A percentile compares a stretch with the other conserved stretches of the same genome.
These are phyloP conservation scores for Fusarium hostae DNA, from an alignment of 2,329 filamentous ascomycete species.

Conservation along the genomic window DNA sequence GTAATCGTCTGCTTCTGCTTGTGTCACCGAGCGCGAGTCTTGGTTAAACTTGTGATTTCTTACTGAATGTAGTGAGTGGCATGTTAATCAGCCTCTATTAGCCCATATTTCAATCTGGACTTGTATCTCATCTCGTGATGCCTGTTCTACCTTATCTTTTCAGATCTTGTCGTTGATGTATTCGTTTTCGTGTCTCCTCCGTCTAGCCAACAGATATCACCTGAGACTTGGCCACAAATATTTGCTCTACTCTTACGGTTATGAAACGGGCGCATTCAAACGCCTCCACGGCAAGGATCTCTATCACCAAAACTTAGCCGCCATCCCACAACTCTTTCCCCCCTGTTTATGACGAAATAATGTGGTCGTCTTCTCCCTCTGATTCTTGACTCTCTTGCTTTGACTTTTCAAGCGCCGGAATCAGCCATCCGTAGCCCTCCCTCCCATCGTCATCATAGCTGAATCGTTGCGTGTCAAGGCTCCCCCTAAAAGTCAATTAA, in stretches of 20 bases:
- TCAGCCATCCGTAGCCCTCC: slow-evolving; percentile 9
- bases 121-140: slow-evolving; percentile 8
- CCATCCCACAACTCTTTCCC: slow-evolving; percentile 5
- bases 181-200: slow-evolving; percentile 17
- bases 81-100: slow-evolving; percentile 27
- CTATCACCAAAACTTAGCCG: slow-evolving; percentile 11
- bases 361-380: not conserved
- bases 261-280: slow-evolving; percentile 16
- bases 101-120: slow-evolving; percentile 15
- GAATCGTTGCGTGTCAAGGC: slow-evolving; percentile 15
- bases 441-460: slow-evolving; percentile 21
- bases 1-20: slow-evolving; percentile 1
- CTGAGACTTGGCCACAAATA: slow-evolving; percentile 3
- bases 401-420: slow-evolving; percentile 11
- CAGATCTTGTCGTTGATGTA: not conserved
- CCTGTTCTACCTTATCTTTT: not conserved
- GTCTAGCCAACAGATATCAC: not conserved
- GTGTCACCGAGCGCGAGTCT: slow-evolving; percentile 17
- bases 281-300: not conserved
- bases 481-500: slow-evolving; percentile 32
- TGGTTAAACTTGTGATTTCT: not conserved
- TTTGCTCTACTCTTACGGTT: slow-evolving; percentile 4
- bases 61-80: slow-evolving; percentile 7
- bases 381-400: not conserved
- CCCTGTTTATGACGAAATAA: not conserved